Percentiles rank a stretch among this genome's conserved stretches.
Conservation (phyloP, 148 eudicot species). For the Hydrangea macrophylla region DNA sequence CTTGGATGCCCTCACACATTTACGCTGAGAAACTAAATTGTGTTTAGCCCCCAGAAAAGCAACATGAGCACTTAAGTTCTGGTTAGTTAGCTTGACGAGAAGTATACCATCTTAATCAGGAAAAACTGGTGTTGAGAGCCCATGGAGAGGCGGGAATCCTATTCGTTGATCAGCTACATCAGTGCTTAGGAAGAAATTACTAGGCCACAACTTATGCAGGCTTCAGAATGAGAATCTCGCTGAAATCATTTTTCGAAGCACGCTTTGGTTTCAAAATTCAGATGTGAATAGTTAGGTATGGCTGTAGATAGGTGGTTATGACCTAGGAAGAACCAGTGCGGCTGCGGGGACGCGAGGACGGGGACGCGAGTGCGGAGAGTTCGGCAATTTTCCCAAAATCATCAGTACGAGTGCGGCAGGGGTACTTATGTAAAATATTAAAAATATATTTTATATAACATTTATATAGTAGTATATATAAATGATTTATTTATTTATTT, state of each 20-base stretch:
- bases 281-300: too few species aligned
- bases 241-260: not conserved
- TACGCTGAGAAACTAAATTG: not conserved
- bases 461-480: too few species aligned
- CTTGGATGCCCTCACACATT: not conserved
- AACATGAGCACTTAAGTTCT: not conserved
- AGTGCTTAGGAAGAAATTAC: not conserved
- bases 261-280: not conserved
- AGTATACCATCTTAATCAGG: not conserved
- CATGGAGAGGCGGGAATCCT: not conserved
- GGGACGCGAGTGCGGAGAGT: too few species aligned
- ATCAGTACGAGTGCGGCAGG: too few species aligned
- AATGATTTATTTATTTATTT: not conserved
- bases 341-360: too few species aligned
- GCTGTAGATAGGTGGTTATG: not conserved
- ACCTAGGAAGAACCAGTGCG: too few species aligned
- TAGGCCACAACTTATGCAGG: not conserved
- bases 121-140: not conserved
- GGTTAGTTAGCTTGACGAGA: not conserved
- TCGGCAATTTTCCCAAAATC: too few species aligned
- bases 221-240: not conserved
- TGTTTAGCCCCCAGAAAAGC: not conserved
- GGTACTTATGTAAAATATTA: too few species aligned
- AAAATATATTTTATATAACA: too few species aligned
- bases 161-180: not conserved